A percentile compares a stretch with the other conserved stretches of the same genome.
Evolutionary conservation across 140 eudicot species (phyloP).

Genomic region (Oenanthe javanica): DNA sequence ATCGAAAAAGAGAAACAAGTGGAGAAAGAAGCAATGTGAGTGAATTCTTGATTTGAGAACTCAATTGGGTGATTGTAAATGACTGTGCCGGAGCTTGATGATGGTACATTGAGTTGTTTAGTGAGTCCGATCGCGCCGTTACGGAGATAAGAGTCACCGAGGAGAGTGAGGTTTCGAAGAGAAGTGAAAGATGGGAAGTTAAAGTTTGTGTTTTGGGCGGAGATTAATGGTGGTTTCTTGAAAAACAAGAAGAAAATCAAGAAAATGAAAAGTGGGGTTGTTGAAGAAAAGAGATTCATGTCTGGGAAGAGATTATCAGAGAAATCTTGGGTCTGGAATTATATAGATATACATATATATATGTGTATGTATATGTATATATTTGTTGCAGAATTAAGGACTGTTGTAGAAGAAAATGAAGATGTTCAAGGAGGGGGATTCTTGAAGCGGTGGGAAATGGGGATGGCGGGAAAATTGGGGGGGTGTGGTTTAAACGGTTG

Average conservation of each 20-base stretch:
- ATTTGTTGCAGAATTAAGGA: background rate
- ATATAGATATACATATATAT: background rate
- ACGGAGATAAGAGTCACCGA: slow-evolving; percentile 45
- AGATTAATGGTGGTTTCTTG: slow-evolving; percentile 7
- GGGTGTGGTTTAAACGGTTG: background rate
- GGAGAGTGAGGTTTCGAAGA: slow-evolving; percentile 40
- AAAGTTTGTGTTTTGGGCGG: slow-evolving; percentile 22
- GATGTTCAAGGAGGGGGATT: background rate
- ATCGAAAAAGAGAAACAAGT: slow-evolving; percentile 41
- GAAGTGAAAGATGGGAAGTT: slow-evolving; percentile 42
- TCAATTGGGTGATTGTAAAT: slow-evolving; percentile 56
- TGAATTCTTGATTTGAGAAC: slow-evolving; percentile 39
- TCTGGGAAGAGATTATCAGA: background rate
- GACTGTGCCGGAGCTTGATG: slow-evolving; percentile 69
- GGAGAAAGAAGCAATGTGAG: slow-evolving; percentile 52
- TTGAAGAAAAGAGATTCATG: slow-evolving; percentile 35
- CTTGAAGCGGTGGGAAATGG: background rate
- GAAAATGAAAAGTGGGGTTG: slow-evolving; percentile 40
- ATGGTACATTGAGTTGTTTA: slow-evolving; percentile 38
- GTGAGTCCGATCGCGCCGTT: slow-evolving; percentile 48
- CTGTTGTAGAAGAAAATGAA: background rate
- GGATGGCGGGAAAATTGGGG: slow-evolving; percentile 10
- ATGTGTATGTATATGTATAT: background rate
- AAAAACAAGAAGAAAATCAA: slow-evolving; percentile 18
- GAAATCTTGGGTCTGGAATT: slow-evolving; percentile 1